Conservation (phyloP, 2,329 filamentous ascomycete species). For the Botryotinia globosa region DNA sequence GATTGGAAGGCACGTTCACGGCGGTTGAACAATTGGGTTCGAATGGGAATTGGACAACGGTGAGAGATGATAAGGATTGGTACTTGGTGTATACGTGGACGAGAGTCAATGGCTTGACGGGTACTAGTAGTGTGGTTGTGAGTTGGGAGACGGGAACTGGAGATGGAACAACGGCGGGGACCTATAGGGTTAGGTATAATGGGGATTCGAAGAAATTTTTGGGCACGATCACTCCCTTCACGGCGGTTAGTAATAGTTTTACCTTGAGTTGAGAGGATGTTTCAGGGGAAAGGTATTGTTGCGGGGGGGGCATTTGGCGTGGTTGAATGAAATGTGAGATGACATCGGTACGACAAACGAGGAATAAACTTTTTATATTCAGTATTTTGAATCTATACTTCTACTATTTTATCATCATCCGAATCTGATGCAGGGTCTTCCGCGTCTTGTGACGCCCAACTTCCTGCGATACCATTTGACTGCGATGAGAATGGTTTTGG, state of each 20-base stretch:
- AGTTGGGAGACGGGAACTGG: conserved; percentile 72
- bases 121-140: conserved; percentile 73
- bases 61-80: conserved; percentile 79
- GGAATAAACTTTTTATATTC: neutral
- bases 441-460: conserved; percentile 28
- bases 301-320: neutral
- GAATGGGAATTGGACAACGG: conserved; percentile 56
- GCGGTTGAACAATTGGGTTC: conserved; percentile 61
- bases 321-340: neutral
- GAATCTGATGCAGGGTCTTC: conserved; percentile 31
- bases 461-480: conserved; percentile 21
- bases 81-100: conserved; percentile 77
- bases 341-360: neutral
- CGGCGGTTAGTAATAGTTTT: conserved; percentile 54
- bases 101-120: conserved; percentile 64
- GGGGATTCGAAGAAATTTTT: conserved; percentile 69
- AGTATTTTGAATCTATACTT: conserved; percentile 31
- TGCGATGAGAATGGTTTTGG: conserved; percentile 22
- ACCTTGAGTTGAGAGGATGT: conserved; percentile 24
- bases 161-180: conserved; percentile 52
- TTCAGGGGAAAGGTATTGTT: too few relatives aligned
- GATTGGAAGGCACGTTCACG: conserved; percentile 72
- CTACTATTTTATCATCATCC: conserved; percentile 38
- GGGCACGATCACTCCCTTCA: conserved; percentile 63
- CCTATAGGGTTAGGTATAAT: conserved; percentile 78